These are phyloP conservation scores for Sedum album DNA, from an alignment of 164 flowering plant genomes.

Conservation along the genomic window DNA sequence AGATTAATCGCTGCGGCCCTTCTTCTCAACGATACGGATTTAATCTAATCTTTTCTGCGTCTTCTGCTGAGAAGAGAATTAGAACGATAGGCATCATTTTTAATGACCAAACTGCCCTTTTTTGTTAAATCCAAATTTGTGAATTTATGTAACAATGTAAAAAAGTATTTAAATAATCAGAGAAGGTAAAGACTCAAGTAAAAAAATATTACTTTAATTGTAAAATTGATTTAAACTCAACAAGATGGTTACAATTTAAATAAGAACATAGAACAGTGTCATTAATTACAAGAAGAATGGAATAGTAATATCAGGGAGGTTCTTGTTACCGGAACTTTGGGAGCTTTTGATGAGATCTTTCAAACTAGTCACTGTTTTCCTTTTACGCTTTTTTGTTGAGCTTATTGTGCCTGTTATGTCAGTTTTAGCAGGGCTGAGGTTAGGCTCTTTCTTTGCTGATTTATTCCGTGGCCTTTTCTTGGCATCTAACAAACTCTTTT, in stretches of 20 bases:
- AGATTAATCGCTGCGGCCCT: too few relatives aligned
- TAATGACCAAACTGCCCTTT: too few relatives aligned
- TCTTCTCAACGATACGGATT: slow-evolving; percentile 15
- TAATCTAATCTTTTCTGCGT: not conserved
- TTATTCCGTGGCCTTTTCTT: slow-evolving; percentile 39
- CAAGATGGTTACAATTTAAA: too few relatives aligned
- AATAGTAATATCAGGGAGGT: slow-evolving; percentile 24
- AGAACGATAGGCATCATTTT: not conserved
- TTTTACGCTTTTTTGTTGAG: slow-evolving; percentile 31
- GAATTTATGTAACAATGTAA: too few relatives aligned
- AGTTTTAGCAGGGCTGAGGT: slow-evolving; percentile 13
- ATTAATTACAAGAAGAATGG: slow-evolving; percentile 34
- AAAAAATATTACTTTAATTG: too few relatives aligned
- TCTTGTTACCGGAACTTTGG: slow-evolving; percentile 16
- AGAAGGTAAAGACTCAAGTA: too few relatives aligned
- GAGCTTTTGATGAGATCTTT: slow-evolving; percentile 47
- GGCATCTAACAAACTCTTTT: slow-evolving; percentile 24
- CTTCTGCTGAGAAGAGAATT: not conserved
- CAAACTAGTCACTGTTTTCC: slow-evolving; percentile 52
- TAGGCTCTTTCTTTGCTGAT: slow-evolving; percentile 31
- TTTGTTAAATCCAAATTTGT: too few relatives aligned
- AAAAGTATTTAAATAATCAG: too few relatives aligned
- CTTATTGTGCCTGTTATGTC: slow-evolving; percentile 18
- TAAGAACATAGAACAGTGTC: not conserved
- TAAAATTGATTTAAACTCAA: too few relatives aligned